Evolutionary conservation across 805 yeast genomes (phyloP).

Genomic region (Kodamaea laetipori): DNA sequence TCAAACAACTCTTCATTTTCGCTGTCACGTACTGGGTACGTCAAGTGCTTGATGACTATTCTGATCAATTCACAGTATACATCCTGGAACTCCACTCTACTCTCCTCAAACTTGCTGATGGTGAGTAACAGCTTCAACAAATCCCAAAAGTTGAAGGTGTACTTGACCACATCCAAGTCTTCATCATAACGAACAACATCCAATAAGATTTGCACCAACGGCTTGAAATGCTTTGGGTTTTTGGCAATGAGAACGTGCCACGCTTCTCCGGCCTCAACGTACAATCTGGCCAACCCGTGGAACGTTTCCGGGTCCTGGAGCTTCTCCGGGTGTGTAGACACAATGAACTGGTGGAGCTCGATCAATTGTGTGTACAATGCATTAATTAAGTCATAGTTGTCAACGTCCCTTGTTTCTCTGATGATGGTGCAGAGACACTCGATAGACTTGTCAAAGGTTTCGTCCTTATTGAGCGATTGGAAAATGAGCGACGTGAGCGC

Average conservation of each 20-base stretch:
- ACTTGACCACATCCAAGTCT: slow-evolving; percentile 86
- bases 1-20: slow-evolving; percentile 51
- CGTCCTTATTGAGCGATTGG: slow-evolving; percentile 56
- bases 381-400: slow-evolving; percentile 59
- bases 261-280: slow-evolving; percentile 91
- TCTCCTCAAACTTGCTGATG: slow-evolving; percentile 56
- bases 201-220: slow-evolving; percentile 71
- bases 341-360: slow-evolving; percentile 54
- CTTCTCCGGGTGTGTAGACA: slow-evolving; percentile 31
- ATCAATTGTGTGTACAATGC: slow-evolving; percentile 72
- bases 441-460: slow-evolving; percentile 77
- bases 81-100: slow-evolving; percentile 53
- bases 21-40: slow-evolving; percentile 58
- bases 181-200: slow-evolving; percentile 72
- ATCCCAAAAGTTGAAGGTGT: slow-evolving; percentile 93
- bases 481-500: slow-evolving; percentile 72
- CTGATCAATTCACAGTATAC: slow-evolving; percentile 59
- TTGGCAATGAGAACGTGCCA: slow-evolving; percentile 89
- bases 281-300: slow-evolving; percentile 71
- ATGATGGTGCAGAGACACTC: slow-evolving; percentile 85
- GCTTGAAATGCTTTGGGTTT: slow-evolving; percentile 66
- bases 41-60: slow-evolving; percentile 66
- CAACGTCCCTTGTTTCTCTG: slow-evolving; percentile 78
- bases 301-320: slow-evolving; percentile 65
- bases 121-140: slow-evolving; percentile 70